Conservation (phyloP, 2,329 filamentous ascomycete species). For the Aspergillus quadricinctus region DNA sequence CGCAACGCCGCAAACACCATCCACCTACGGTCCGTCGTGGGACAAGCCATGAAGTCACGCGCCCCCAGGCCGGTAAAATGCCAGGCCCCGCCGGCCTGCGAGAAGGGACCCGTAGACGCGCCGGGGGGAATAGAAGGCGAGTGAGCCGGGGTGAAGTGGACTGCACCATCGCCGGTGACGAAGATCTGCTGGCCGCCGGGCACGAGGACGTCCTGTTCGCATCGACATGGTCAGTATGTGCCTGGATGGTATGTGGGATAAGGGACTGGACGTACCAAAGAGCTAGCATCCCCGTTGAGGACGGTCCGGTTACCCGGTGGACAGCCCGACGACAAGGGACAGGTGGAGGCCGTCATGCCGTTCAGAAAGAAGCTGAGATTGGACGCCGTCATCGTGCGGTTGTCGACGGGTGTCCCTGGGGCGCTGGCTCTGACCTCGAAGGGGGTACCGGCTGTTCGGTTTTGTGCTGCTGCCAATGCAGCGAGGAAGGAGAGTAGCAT, state of each 20-base stretch:
- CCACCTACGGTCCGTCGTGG: constrained; percentile 27
- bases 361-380: constrained; percentile 50
- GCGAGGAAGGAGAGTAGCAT: neutral
- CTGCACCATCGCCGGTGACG: constrained; percentile 49
- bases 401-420: constrained; percentile 49
- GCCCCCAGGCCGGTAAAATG: constrained; percentile 33
- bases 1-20: constrained; percentile 41
- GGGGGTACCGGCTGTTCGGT: constrained; percentile 7
- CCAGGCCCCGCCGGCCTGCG: constrained; percentile 25
- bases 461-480: neutral
- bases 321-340: constrained; percentile 43
- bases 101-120: constrained; percentile 50
- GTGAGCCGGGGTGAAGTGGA: constrained; percentile 57
- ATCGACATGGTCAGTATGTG: constrained; percentile 16
- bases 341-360: constrained; percentile 46
- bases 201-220: constrained; percentile 46
- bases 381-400: constrained; percentile 44
- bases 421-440: constrained; percentile 45
- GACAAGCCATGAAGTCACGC: constrained; percentile 44
- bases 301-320: constrained; percentile 47
- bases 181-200: constrained; percentile 62
- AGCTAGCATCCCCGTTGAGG: constrained; percentile 37
- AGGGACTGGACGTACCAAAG: constrained; percentile 29
- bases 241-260: constrained; percentile 8
- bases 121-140: constrained; percentile 50